Percentiles rank a stretch among this genome's conserved stretches.
phyloP scores from a whole-genome alignment of 805 yeast genomes.

The Zygoascus tannicola region DNA sequence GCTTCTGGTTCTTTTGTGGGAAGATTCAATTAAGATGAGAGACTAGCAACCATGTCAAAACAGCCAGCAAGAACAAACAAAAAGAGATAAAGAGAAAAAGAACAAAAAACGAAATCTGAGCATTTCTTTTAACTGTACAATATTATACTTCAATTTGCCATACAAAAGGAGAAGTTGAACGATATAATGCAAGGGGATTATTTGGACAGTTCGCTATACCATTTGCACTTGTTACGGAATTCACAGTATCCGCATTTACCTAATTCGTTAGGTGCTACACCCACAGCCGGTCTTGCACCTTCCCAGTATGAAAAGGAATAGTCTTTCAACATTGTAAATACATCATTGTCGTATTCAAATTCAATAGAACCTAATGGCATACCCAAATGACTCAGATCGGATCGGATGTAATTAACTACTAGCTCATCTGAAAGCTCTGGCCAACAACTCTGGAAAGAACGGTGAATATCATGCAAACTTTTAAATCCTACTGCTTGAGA shows the following conservation, averaged over 20 bases:
- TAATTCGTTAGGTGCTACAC: constrained; percentile 13
- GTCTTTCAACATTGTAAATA: constrained; percentile 10
- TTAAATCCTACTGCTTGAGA: neutral
- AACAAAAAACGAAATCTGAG: too few relatives aligned
- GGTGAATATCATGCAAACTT: neutral
- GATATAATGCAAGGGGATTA: too few relatives aligned
- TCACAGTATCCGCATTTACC: constrained; percentile 17
- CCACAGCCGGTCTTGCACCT: constrained; percentile 18
- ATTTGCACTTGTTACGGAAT: constrained; percentile 11
- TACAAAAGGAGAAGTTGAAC: too few relatives aligned
- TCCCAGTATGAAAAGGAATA: constrained; percentile 19
- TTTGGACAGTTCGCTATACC: constrained; percentile 8
- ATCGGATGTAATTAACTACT: constrained; percentile 12
- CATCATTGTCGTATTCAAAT: constrained; percentile 12
- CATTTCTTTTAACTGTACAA: too few relatives aligned
- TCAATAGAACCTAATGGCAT: constrained; percentile 9
- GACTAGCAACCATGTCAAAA: too few relatives aligned
- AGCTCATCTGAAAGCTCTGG: constrained; percentile 7
- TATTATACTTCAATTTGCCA: too few relatives aligned
- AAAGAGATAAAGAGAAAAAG: too few relatives aligned
- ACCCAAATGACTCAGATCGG: constrained; percentile 3
- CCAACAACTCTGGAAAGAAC: neutral
- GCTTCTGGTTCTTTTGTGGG: too few relatives aligned
- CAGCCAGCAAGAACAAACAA: too few relatives aligned
- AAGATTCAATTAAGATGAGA: too few relatives aligned